Percentiles rank a stretch among this genome's conserved stretches.
These are phyloP conservation scores for Penicillium rolfsii DNA, from an alignment of 2,329 filamentous ascomycete genomes.

Conservation along the genomic window DNA sequence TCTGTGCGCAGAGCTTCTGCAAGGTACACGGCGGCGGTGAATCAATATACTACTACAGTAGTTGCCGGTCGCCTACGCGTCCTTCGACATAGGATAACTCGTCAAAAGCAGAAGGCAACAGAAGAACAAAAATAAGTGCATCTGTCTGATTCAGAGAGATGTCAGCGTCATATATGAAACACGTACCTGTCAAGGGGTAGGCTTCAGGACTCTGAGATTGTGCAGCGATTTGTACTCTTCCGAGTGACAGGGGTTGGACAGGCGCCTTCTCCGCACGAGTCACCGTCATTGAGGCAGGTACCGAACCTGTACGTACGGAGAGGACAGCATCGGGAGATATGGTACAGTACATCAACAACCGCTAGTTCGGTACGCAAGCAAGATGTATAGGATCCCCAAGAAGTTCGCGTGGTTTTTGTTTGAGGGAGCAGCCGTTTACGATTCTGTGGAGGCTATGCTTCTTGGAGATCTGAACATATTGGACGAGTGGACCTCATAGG, in stretches of 20 bases:
- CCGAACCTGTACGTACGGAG: no score
- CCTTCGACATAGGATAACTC: not conserved
- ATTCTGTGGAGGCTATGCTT: not conserved
- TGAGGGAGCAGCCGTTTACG: not conserved
- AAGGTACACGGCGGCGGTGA: not conserved
- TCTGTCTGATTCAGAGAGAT: not conserved
- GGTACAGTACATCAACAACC: conserved; percentile 5
- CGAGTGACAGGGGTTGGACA: not conserved
- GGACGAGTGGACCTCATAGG: not conserved
- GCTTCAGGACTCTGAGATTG: not conserved
- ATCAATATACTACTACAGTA: not conserved
- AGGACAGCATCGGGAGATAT: not conserved
- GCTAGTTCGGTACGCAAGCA: conserved; percentile 15
- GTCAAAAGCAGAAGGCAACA: not conserved
- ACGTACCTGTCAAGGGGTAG: not conserved
- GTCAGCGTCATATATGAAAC: not conserved
- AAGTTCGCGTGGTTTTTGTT: conserved; percentile 1
- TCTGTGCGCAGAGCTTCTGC: not conserved
- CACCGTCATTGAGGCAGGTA: not conserved
- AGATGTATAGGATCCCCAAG: conserved; percentile 4
- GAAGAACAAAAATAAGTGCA: not conserved
- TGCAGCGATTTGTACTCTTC: not conserved
- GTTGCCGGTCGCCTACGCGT: not conserved
- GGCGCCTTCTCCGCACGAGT: not conserved
- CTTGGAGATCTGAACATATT: not conserved